Evolutionary conservation across 768 basidiomycete genomes (phyloP).

Genomic region (Gautieria morchelliformis): DNA sequence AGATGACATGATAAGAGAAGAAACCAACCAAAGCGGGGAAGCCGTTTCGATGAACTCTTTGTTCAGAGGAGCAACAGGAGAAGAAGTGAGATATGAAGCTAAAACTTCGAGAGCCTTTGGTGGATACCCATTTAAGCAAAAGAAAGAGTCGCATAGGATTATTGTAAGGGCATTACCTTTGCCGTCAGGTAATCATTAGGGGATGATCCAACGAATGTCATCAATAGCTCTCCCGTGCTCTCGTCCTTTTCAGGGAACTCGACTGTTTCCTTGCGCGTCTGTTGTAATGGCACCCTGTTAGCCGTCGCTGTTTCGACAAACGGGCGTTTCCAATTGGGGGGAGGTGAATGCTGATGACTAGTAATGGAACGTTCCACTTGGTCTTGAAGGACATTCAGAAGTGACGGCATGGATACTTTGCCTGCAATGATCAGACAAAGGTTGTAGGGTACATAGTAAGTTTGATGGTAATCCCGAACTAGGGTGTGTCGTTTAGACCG

Average conservation of each 20-base stretch:
- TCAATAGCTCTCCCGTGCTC: constrained; percentile 77
- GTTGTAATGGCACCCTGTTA: constrained; percentile 39
- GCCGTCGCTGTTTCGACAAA: constrained; percentile 84
- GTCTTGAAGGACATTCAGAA: constrained; percentile 74
- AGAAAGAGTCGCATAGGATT: background rate
- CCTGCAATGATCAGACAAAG: constrained; percentile 82
- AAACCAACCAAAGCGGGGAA: constrained; percentile 70
- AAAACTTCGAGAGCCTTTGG: constrained; percentile 69
- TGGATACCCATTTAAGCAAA: background rate
- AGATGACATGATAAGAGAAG: background rate
- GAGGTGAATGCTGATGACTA: constrained; percentile 62
- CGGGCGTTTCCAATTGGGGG: constrained; percentile 84
- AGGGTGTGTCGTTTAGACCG: constrained; percentile 4
- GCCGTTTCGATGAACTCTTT: constrained; percentile 92
- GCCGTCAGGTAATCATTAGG: constrained; percentile 61
- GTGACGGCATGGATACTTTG: constrained; percentile 65
- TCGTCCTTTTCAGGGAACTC: constrained; percentile 98
- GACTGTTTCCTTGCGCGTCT: constrained; percentile 51
- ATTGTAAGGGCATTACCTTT: constrained; percentile 34
- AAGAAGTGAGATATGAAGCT: constrained; percentile 81
- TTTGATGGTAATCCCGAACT: constrained; percentile 86
- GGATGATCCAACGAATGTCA: constrained; percentile 73
- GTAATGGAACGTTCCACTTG: constrained; percentile 78
- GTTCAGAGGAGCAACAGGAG: constrained; percentile 68
- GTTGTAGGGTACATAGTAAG: constrained; percentile 93